Percentiles rank a stretch among this genome's conserved stretches.
These are phyloP conservation scores for Bryoglossum gracile DNA, from an alignment of 495 filamentous ascomycete species.

Conservation along the genomic window DNA sequence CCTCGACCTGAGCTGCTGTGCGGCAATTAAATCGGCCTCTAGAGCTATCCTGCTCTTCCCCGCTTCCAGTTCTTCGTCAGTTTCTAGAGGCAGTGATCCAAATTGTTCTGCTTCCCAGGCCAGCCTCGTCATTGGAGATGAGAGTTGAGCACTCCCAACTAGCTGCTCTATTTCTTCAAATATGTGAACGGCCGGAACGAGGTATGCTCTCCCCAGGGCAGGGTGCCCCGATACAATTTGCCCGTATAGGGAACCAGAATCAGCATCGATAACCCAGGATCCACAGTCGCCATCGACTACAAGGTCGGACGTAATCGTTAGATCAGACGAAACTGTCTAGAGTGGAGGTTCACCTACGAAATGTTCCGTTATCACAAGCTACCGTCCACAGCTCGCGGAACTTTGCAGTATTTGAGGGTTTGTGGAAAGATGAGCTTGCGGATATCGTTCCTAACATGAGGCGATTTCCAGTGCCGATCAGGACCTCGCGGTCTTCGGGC, in stretches of 20 bases:
- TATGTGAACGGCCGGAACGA: slow-evolving; percentile 16
- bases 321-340: neutral
- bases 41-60: too few relatives aligned
- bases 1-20: too few relatives aligned
- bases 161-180: slow-evolving; percentile 4
- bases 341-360: neutral
- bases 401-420: neutral
- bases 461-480: neutral
- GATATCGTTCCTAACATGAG: neutral
- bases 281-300: slow-evolving; percentile 24
- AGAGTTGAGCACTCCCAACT: neutral
- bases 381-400: slow-evolving; percentile 6
- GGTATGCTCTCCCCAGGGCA: slow-evolving; percentile 21
- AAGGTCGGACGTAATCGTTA: neutral
- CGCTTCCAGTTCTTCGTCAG: too few relatives aligned
- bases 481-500: neutral
- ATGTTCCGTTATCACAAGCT: neutral
- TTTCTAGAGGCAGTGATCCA: too few relatives aligned
- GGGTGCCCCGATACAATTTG: slow-evolving; percentile 23
- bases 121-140: too few relatives aligned
- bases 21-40: too few relatives aligned
- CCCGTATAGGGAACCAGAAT: slow-evolving; percentile 18
- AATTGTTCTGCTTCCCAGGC: too few relatives aligned
- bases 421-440: neutral
- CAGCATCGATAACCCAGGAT: slow-evolving; percentile 21